Evolutionary conservation across 305 asterid genomes (phyloP).

Genomic region (Lippia alba): DNA sequence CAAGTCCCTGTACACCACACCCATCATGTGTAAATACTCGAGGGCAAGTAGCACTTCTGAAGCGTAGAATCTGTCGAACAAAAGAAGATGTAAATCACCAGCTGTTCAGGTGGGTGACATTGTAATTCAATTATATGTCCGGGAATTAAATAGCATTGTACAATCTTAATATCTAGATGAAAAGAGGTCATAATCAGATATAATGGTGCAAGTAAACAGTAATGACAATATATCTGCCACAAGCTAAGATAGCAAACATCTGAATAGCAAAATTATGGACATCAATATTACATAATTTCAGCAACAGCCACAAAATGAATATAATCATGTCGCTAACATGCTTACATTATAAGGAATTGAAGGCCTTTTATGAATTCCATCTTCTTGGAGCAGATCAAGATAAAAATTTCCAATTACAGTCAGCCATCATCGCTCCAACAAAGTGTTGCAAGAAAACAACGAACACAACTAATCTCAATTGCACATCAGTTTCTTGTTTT

Average conservation of each 20-base stretch:
- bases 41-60: slow-evolving; percentile 91
- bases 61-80: slow-evolving; percentile 72
- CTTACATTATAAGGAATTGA: not conserved
- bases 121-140: not conserved
- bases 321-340: not conserved
- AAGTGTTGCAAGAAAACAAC: not conserved
- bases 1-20: slow-evolving; percentile 85
- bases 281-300: not conserved
- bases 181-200: not conserved
- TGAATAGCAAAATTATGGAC: not conserved
- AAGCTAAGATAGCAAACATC: slow-evolving; percentile 3
- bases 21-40: slow-evolving; percentile 96
- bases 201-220: not conserved
- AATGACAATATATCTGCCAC: not conserved
- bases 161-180: slow-evolving; percentile 10
- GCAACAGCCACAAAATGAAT: not conserved
- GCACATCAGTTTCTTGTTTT: slow-evolving; percentile 2
- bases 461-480: no score
- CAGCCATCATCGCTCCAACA: slow-evolving; percentile 5
- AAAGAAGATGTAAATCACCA: not conserved
- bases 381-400: slow-evolving; percentile 2
- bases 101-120: not conserved
- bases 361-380: not conserved
- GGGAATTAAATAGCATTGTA: not conserved
- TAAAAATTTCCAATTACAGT: slow-evolving; percentile 5